Conservation (phyloP, 225 moss, liverwort and hornwort species). For the Pleurozium schreberi region DNA sequence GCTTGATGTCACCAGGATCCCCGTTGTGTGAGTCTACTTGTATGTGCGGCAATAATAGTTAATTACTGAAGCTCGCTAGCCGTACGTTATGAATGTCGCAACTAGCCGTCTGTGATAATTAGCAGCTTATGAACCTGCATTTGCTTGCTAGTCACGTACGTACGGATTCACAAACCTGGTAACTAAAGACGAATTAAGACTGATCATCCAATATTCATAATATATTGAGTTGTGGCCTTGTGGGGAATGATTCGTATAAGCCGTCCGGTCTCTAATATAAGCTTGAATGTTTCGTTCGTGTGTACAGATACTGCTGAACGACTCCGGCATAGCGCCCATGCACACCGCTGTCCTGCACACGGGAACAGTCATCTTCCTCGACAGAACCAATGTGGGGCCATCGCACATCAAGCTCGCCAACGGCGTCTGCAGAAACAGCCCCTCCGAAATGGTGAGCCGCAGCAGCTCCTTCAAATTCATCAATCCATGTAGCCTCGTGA, state of each 20-base stretch:
- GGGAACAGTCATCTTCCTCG: slow-evolving; percentile 30
- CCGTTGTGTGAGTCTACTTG: not conserved
- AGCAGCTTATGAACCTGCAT: not conserved
- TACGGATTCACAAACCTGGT: not conserved
- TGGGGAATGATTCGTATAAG: not conserved
- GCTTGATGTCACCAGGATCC: not conserved
- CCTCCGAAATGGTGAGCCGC: slow-evolving; percentile 12
- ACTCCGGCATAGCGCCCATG: slow-evolving; percentile 31
- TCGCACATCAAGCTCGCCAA: slow-evolving; percentile 38
- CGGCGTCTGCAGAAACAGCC: slow-evolving; percentile 30
- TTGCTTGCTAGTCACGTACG: not conserved
- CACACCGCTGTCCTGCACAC: slow-evolving; percentile 30
- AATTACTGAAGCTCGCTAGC: not conserved
- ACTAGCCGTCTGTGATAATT: not conserved
- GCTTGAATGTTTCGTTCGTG: not conserved
- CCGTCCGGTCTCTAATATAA: too few relatives aligned
- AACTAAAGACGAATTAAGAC: not conserved
- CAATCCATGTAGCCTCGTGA: too few relatives aligned
- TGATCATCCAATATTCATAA: too few relatives aligned
- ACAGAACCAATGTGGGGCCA: slow-evolving; percentile 34
- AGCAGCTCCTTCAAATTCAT: not conserved
- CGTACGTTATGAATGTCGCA: not conserved
- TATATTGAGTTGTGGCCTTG: not conserved
- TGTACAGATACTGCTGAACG: slow-evolving; percentile 15
- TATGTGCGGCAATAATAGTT: not conserved